Evolutionary conservation across 495 filamentous ascomycete species (phyloP).

Genomic region (Neurospora hispaniola): DNA sequence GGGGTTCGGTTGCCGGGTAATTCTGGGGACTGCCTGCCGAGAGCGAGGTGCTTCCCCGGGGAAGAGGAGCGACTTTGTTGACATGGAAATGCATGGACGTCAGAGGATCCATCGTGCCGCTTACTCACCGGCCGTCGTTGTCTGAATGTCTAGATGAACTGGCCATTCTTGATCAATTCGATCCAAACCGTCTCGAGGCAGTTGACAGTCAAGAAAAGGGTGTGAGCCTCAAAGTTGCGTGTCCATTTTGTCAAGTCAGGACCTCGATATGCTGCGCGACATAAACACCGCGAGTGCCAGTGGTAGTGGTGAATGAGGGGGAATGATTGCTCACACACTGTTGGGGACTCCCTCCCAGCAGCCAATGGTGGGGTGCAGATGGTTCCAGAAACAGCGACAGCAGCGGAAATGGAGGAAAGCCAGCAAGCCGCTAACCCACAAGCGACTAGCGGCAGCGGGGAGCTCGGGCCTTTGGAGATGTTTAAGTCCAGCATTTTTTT

Average conservation of each 20-base stretch:
- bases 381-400: constrained; percentile 22
- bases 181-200: background rate
- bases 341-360: background rate
- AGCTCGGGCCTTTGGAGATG: constrained; percentile 22
- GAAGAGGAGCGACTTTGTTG: background rate
- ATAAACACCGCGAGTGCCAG: background rate
- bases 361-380: constrained; percentile 18
- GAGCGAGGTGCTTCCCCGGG: background rate
- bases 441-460: constrained; percentile 9
- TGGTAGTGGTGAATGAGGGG: background rate
- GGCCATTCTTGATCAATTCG: background rate
- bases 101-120: background rate
- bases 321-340: background rate
- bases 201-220: background rate
- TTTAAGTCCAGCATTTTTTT: constrained; percentile 21
- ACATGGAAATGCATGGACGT: background rate
- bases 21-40: background rate
- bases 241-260: background rate
- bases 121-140: background rate
- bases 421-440: constrained; percentile 11
- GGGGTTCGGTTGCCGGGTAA: background rate
- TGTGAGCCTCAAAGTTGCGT: background rate
- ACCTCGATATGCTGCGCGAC: background rate
- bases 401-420: constrained; percentile 3
- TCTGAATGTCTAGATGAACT: background rate